Base-by-base conservation (phyloP, 2,329 filamentous ascomycete species). In the Cercospora nicotianae region DNA sequence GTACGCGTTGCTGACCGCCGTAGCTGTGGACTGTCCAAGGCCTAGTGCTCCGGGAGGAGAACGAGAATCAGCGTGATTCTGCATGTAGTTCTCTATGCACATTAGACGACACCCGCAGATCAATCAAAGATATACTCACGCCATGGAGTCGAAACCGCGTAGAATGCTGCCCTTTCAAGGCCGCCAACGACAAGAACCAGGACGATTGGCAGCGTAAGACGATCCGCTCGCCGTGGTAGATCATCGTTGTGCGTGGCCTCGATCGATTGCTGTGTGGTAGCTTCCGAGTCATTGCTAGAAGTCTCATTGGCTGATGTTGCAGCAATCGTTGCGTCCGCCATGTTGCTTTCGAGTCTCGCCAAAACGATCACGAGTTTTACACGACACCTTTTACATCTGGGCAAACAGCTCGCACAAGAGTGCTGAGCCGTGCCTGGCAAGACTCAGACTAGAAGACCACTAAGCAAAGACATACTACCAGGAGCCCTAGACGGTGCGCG, bases 201-300 rank as follows among this genome's bases (percentile, higher is more conserved):
- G 8, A 66, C 16, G 23, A 68, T 63, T 9, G 66, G 58, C 23
- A 68, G 20, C 6, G 39, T 62, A 9, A 68, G 33, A 67, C 64
- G 6, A 75, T 76, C 70, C 79, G 83, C 73, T 83, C 85, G 60
- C 81, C 76, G 5, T 77, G 83, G 64, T 28, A 28, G 23, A 8
- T 57, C 23, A 57, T 87, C 83, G 79, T 79, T 76, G 31, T 58
- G 36, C 23, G 12, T 20, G 20, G 36, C 33, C 48, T 36, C 36
- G 26, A 42, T 36, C 13, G 33, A 36, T 45, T 53, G 42, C 64
- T 53, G 42, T 20, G 18, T 39, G 5, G 33, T 39, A 39, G 33
- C 33, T 16, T 39, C 6, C 33, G 33, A 39, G 13, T 7, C 33
- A 4, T 39, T 39, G 13, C 33, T 16, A 16, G 33, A 39, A 12